A percentile compares a stretch with the other conserved stretches of the same genome.
Conservation (phyloP, 345 rosid species). For the Eucalyptus marginata region DNA sequence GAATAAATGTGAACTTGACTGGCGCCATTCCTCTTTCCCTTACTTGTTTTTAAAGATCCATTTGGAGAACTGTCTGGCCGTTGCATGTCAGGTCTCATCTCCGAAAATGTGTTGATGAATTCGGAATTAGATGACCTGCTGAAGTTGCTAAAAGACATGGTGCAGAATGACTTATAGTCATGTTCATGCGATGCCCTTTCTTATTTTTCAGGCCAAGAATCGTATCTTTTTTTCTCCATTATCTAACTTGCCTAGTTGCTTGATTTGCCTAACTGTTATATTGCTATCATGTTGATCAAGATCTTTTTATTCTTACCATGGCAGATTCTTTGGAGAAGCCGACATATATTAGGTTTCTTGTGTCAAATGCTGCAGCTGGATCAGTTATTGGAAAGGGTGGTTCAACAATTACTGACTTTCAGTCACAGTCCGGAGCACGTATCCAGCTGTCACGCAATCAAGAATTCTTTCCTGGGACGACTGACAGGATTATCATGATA, state of each 20-base stretch:
- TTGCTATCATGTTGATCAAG: neutral
- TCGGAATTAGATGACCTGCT: neutral
- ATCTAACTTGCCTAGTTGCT: neutral
- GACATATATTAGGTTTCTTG: constrained; percentile 75
- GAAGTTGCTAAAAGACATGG: neutral
- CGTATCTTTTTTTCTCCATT: neutral
- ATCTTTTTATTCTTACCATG: neutral
- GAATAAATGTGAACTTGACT: neutral
- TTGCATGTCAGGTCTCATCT: neutral
- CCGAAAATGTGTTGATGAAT: neutral
- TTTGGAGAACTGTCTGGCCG: neutral
- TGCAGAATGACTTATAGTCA: neutral
- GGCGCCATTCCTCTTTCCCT: neutral
- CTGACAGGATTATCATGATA: constrained; percentile 87
- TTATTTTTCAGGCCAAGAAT: neutral
- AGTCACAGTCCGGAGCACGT: constrained; percentile 88
- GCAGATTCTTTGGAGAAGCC: constrained; percentile 73
- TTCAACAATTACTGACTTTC: constrained; percentile 91
- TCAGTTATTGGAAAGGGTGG: constrained; percentile 99
- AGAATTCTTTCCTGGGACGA: constrained; percentile 91
- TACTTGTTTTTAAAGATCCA: neutral
- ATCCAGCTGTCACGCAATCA: constrained; percentile 92
- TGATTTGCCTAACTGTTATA: neutral
- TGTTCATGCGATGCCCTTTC: neutral
- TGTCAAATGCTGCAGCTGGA: constrained; percentile 98